Percentiles rank a stretch among this genome's conserved stretches.
Conservation (phyloP, 805 yeast genomes). For the Teunomyces cretensis region DNA sequence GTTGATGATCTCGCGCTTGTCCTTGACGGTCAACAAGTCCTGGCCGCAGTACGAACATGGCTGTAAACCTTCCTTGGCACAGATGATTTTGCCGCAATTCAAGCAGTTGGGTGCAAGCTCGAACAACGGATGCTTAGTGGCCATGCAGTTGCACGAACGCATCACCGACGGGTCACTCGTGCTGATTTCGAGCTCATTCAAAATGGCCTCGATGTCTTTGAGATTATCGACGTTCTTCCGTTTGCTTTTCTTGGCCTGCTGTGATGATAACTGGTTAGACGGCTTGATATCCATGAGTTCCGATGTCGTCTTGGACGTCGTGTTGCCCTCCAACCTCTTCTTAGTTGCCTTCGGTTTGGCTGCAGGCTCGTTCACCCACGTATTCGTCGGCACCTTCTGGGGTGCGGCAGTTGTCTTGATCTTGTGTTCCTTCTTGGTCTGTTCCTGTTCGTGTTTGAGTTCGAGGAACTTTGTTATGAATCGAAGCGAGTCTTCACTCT, state of each 20-base stretch:
- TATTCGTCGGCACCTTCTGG: background rate
- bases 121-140: conserved; percentile 81
- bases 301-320: conserved; percentile 43
- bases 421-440: conserved; percentile 6
- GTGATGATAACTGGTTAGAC: conserved; percentile 20
- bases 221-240: conserved; percentile 52
- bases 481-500: conserved; percentile 50
- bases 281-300: conserved; percentile 45
- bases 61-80: conserved; percentile 85
- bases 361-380: conserved; percentile 3
- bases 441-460: conserved; percentile 33
- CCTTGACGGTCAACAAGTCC: conserved; percentile 62
- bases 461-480: conserved; percentile 47
- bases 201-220: conserved; percentile 64
- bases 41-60: conserved; percentile 84
- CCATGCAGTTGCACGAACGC: conserved; percentile 76
- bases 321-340: conserved; percentile 10
- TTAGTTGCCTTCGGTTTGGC: conserved; percentile 8
- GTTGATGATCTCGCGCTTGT: conserved; percentile 55
- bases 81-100: conserved; percentile 91
- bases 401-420: conserved; percentile 4
- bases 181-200: conserved; percentile 49
- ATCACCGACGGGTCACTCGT: conserved; percentile 11
- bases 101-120: conserved; percentile 92
- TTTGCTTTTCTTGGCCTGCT: conserved; percentile 31